Evolutionary conservation across 2,329 filamentous ascomycete genomes (phyloP).

Genomic region (Colletotrichum chrysophilum): DNA sequence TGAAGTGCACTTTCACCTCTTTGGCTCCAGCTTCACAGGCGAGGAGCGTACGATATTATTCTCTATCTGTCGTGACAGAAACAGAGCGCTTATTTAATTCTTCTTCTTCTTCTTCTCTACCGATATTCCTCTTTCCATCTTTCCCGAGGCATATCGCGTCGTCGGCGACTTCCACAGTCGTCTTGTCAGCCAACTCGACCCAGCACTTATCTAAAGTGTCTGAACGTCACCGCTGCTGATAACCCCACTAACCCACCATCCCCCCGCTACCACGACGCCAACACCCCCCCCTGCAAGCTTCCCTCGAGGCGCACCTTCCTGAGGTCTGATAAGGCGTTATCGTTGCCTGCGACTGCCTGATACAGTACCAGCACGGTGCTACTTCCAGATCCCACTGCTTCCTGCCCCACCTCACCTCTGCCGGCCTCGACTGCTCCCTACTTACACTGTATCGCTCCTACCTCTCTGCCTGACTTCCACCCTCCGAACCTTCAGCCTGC

Average conservation of each 20-base stretch:
- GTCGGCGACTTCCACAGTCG: neutral
- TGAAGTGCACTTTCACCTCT: neutral
- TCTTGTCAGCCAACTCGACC: neutral
- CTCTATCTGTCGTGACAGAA: neutral
- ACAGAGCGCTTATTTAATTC: neutral
- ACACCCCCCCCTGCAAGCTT: slow-evolving; percentile 7
- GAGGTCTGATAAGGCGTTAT: slow-evolving; percentile 28
- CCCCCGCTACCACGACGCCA: neutral
- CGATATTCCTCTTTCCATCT: neutral
- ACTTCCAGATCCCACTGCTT: slow-evolving; percentile 2
- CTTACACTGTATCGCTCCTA: slow-evolving; percentile 16
- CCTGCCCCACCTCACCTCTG: neutral
- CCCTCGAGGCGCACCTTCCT: neutral
- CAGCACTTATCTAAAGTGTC: neutral
- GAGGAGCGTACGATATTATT: neutral
- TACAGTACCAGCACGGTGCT: slow-evolving; percentile 23
- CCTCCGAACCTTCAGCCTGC: neutral
- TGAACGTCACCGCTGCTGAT: neutral
- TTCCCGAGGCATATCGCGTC: neutral
- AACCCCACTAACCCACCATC: slow-evolving; percentile 10
- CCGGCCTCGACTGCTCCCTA: neutral
- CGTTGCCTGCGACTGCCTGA: slow-evolving; percentile 29
- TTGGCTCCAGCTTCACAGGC: neutral
- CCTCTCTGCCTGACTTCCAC: neutral
- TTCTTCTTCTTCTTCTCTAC: neutral